Percentiles rank a stretch among this genome's conserved stretches.
Conservation (phyloP, 2,329 filamentous ascomycete species). For the Diaporthe sp. region DNA sequence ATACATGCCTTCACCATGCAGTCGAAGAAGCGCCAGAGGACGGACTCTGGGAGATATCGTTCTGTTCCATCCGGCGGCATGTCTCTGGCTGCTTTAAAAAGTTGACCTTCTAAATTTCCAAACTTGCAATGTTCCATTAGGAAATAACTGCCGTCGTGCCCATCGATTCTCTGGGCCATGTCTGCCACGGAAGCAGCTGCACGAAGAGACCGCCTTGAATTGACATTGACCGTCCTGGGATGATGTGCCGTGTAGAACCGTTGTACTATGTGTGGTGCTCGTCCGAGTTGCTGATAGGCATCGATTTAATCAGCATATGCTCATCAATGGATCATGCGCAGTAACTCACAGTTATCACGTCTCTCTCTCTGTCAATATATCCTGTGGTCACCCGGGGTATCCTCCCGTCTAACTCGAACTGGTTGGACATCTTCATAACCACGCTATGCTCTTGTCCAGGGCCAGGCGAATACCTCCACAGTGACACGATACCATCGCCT, state of each 20-base stretch:
- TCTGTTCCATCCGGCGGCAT: neutral
- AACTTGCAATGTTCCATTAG: constrained; percentile 31
- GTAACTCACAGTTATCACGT: neutral
- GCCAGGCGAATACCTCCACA: neutral
- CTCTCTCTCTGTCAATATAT: neutral
- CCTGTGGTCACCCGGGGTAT: neutral
- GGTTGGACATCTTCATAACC: constrained; percentile 20
- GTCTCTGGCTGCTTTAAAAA: neutral
- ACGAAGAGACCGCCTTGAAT: neutral
- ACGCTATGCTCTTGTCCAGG: neutral
- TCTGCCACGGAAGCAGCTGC: neutral
- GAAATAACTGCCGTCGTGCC: neutral
- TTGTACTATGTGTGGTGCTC: constrained; percentile 33
- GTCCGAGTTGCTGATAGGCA: neutral
- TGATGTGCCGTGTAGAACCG: neutral
- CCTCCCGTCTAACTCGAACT: neutral
- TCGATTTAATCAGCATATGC: neutral
- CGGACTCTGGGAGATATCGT: neutral
- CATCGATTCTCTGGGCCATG: neutral
- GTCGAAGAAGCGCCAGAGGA: constrained; percentile 43
- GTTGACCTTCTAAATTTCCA: neutral
- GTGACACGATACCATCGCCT: neutral
- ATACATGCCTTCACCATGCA: constrained; percentile 43
- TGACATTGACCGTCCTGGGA: neutral
- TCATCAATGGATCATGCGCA: no score